phyloP scores from a whole-genome alignment of 2,329 filamentous ascomycete species.

The Cryphonectria carpinicola region DNA sequence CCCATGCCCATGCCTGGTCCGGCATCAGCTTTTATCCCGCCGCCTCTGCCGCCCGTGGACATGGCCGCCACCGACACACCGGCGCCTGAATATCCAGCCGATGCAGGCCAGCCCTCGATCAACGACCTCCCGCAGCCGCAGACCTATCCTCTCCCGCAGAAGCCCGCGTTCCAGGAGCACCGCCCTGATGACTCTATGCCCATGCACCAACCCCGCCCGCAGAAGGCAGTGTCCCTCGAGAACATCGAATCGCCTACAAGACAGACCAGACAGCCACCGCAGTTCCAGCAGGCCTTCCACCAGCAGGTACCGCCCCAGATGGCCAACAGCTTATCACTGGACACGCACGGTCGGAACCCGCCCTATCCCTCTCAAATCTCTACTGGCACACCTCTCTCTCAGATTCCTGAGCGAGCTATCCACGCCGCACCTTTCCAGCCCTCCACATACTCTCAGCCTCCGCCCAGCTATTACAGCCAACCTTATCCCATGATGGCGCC shows the following conservation, averaged over 20 bases:
- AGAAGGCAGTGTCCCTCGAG: conserved; percentile 91
- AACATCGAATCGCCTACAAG: conserved; percentile 84
- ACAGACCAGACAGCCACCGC: conserved; percentile 50
- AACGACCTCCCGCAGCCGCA: conserved; percentile 62
- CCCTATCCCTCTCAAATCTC: conserved; percentile 74
- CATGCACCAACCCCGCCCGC: conserved; percentile 93
- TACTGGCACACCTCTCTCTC: conserved; percentile 80
- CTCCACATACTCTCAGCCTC: conserved; percentile 64
- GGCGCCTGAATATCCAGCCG: conserved; percentile 20
- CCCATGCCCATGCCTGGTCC: conserved; percentile 34
- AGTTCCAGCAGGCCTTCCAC: conserved; percentile 83
- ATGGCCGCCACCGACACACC: conserved; percentile 25
- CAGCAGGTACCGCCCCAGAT: conserved; percentile 87
- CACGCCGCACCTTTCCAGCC: conserved; percentile 91
- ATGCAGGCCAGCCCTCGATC: conserved; percentile 44
- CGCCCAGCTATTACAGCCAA: conserved; percentile 61
- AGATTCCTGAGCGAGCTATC: conserved; percentile 90
- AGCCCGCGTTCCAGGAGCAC: conserved; percentile 61
- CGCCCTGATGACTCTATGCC: conserved; percentile 56
- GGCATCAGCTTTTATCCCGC: conserved; percentile 30
- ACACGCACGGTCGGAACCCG: conserved; percentile 67
- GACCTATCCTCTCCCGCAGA: conserved; percentile 61
- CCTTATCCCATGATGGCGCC: conserved; percentile 62
- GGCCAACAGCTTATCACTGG: conserved; percentile 57
- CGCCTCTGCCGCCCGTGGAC: conserved; percentile 30